Evolutionary conservation across 257 asterid species (phyloP).

Genomic region (Solanum phureja): DNA sequence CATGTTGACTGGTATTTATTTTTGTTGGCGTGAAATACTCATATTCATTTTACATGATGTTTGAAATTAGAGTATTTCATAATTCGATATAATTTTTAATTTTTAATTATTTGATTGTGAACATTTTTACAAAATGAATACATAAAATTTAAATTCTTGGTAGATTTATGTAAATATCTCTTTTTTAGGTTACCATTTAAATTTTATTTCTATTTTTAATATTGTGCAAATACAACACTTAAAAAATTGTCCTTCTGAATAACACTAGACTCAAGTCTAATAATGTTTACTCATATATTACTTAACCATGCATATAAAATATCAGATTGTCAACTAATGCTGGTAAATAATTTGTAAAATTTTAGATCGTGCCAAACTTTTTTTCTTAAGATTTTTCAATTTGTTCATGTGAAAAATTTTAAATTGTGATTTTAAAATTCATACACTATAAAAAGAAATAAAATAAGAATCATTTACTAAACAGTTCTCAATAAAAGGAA

Average conservation of each 20-base stretch:
- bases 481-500: background rate
- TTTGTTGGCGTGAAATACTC: too few relatives aligned
- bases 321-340: background rate
- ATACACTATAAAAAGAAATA: background rate
- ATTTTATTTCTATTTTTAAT: background rate
- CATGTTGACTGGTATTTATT: too few relatives aligned
- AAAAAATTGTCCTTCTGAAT: background rate
- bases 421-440: background rate
- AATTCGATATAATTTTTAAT: too few relatives aligned
- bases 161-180: background rate
- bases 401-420: background rate
- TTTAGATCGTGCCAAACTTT: background rate
- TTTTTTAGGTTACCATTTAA: background rate
- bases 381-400: background rate
- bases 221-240: background rate
- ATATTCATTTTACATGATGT: background rate
- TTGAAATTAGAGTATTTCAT: background rate
- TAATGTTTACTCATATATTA: background rate
- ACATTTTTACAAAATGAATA: background rate
- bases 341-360: background rate
- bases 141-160: too few relatives aligned
- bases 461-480: background rate
- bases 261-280: background rate
- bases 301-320: background rate
- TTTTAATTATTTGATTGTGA: background rate